These are phyloP conservation scores for Biscutella laevigata DNA, from an alignment of 441 rosid species.

Conservation along the genomic window DNA sequence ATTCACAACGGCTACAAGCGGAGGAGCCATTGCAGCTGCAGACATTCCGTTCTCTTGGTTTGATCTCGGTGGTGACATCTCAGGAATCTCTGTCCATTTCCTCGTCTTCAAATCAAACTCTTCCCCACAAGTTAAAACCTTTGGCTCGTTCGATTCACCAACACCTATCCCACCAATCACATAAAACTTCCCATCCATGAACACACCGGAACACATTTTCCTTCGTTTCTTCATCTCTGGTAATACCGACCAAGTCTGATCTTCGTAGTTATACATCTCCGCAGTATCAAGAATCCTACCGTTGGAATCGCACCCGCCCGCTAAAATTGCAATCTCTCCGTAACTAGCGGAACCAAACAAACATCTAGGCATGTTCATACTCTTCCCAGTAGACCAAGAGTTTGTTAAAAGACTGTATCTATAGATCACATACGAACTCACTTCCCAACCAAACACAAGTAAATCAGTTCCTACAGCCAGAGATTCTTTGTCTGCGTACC, in stretches of 20 bases:
- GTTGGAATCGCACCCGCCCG: conserved; percentile 63
- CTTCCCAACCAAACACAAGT: conserved; percentile 73
- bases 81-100: conserved; percentile 51
- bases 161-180: conserved; percentile 64
- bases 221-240: conserved; percentile 58
- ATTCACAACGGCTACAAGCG: conserved; percentile 71
- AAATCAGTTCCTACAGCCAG: conserved; percentile 74
- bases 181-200: conserved; percentile 71
- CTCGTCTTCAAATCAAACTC: conserved; percentile 46
- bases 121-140: conserved; percentile 50
- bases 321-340: conserved; percentile 59
- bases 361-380: conserved; percentile 65
- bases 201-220: conserved; percentile 68
- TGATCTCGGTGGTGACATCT: conserved; percentile 46
- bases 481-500: conserved; percentile 68
- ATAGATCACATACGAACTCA: conserved; percentile 39
- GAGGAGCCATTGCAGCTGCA: conserved; percentile 59
- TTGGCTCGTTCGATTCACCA: conserved; percentile 26
- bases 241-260: conserved; percentile 46
- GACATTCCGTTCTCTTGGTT: conserved; percentile 24
- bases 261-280: conserved; percentile 58
- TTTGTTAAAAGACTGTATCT: conserved; percentile 56
- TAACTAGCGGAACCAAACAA: conserved; percentile 71
- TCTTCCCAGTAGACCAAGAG: conserved; percentile 54
- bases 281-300: conserved; percentile 52